Evolutionary conservation across 2,329 filamentous ascomycete species (phyloP).

Genomic region (Colletotrichum salicis): DNA sequence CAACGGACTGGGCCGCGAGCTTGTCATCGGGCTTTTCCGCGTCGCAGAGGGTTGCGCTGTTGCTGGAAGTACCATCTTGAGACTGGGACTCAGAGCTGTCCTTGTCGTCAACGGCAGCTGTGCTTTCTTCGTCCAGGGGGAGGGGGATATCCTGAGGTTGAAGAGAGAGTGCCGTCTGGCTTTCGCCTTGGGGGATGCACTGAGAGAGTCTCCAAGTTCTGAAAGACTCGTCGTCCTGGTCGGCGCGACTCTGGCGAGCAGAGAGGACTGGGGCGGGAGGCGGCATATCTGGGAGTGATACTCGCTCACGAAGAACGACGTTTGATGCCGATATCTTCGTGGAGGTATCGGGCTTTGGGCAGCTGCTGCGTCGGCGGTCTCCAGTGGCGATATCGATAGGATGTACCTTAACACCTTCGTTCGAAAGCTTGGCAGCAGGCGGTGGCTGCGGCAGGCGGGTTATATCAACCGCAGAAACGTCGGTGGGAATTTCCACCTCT

Average conservation of each 20-base stretch:
- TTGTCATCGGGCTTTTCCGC: background rate
- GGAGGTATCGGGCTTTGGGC: conserved; percentile 11
- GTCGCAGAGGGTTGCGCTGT: background rate
- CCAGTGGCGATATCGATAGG: background rate
- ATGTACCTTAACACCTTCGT: conserved; percentile 14
- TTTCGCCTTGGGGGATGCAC: conserved; percentile 11
- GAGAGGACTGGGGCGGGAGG: conserved; percentile 30
- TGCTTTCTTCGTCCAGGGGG: background rate
- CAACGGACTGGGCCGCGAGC: background rate
- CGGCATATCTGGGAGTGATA: conserved; percentile 28
- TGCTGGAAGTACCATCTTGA: background rate
- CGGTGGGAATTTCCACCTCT: conserved; percentile 18
- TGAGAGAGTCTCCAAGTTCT: conserved; percentile 38
- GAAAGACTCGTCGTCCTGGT: conserved; percentile 36
- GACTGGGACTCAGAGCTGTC: background rate
- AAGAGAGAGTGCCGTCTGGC: background rate
- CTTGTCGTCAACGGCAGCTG: background rate
- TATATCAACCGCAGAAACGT: background rate
- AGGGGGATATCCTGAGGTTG: background rate
- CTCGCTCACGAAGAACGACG: conserved; percentile 29
- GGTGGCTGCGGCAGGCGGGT: background rate
- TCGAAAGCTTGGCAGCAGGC: conserved; percentile 10
- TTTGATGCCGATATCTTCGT: conserved; percentile 20
- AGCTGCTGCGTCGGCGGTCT: conserved; percentile 22
- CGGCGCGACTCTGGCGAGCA: conserved; percentile 2